These are phyloP conservation scores for Leptographium wingfieldii DNA, from an alignment of 2,329 filamentous ascomycete species.

Conservation along the genomic window DNA sequence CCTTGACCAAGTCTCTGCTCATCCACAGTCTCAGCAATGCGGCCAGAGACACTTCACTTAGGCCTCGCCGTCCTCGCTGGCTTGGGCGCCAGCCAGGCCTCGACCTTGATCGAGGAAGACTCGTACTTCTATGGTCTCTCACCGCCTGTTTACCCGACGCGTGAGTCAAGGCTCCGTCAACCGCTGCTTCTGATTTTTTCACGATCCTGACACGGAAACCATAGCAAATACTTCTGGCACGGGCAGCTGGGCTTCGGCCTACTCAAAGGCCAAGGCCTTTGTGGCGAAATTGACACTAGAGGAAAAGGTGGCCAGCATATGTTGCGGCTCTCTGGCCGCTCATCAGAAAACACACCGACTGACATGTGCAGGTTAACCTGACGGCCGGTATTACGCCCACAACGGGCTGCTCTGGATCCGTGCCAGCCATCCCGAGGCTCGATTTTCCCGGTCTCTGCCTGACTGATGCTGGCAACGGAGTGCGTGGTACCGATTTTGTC, in stretches of 20 bases:
- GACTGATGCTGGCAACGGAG: slow-evolving; percentile 29
- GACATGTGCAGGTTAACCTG: slow-evolving; percentile 2
- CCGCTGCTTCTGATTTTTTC: not conserved
- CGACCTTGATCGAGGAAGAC: slow-evolving; percentile 23
- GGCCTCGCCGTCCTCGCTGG: slow-evolving; percentile 21
- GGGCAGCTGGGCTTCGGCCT: slow-evolving; percentile 56
- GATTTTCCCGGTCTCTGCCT: slow-evolving; percentile 30
- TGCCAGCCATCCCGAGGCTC: slow-evolving; percentile 16
- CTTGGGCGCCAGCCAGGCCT: slow-evolving; percentile 9
- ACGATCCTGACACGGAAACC: not conserved
- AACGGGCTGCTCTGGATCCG: slow-evolving; percentile 6
- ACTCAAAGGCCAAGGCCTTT: slow-evolving; percentile 53
- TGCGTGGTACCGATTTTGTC: slow-evolving; percentile 28
- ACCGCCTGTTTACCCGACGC: slow-evolving; percentile 36
- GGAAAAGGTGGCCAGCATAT: slow-evolving; percentile 42
- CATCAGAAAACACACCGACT: not conserved
- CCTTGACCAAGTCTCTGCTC: not conserved
- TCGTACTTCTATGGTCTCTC: slow-evolving; percentile 35
- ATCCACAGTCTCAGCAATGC: not conserved
- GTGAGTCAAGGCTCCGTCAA: slow-evolving; percentile 15
- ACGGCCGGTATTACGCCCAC: slow-evolving; percentile 5
- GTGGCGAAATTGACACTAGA: slow-evolving; percentile 60
- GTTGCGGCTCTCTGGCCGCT: no score
- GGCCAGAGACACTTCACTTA: not conserved
- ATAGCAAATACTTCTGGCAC: slow-evolving; percentile 41